Conservation (phyloP, 2,329 filamentous ascomycete species). For the Rhynchosporium agropyri region DNA sequence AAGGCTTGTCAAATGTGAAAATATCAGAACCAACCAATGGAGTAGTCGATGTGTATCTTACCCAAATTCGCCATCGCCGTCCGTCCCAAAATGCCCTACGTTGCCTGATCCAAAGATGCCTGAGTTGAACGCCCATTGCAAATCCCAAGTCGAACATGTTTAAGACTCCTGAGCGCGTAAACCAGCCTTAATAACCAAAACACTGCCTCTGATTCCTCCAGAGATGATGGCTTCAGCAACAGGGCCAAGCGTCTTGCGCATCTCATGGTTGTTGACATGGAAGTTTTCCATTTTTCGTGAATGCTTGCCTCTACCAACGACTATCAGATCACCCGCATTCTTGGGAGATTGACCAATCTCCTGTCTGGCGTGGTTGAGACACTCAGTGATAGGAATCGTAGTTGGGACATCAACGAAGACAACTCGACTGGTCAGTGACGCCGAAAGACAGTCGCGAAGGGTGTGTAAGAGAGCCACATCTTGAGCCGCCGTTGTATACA, state of each 20-base stretch:
- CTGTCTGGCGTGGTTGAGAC: slow-evolving; percentile 55
- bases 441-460: slow-evolving; percentile 57
- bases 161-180: slow-evolving; percentile 26
- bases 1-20: slow-evolving; percentile 1
- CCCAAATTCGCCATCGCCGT: slow-evolving; percentile 1
- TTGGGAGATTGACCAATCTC: slow-evolving; percentile 62
- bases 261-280: slow-evolving; percentile 43
- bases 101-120: neutral
- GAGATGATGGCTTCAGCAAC: slow-evolving; percentile 62
- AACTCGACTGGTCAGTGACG: slow-evolving; percentile 55
- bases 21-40: neutral
- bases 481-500: slow-evolving; percentile 34
- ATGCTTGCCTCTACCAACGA: slow-evolving; percentile 57
- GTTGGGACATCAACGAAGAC: slow-evolving; percentile 57
- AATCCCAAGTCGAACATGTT: neutral
- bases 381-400: slow-evolving; percentile 44
- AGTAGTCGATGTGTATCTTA: neutral
- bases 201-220: slow-evolving; percentile 63
- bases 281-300: slow-evolving; percentile 30
- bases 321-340: slow-evolving; percentile 72
- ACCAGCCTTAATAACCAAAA: slow-evolving; percentile 69
- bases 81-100: neutral
- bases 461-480: slow-evolving; percentile 57
- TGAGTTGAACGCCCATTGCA: neutral
- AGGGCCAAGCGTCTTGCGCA: slow-evolving; percentile 59